A percentile compares a stretch with the other conserved stretches of the same genome.
Evolutionary conservation across 2,329 filamentous ascomycete genomes (phyloP).

Genomic region (Pseudocercospora fijiensis): DNA sequence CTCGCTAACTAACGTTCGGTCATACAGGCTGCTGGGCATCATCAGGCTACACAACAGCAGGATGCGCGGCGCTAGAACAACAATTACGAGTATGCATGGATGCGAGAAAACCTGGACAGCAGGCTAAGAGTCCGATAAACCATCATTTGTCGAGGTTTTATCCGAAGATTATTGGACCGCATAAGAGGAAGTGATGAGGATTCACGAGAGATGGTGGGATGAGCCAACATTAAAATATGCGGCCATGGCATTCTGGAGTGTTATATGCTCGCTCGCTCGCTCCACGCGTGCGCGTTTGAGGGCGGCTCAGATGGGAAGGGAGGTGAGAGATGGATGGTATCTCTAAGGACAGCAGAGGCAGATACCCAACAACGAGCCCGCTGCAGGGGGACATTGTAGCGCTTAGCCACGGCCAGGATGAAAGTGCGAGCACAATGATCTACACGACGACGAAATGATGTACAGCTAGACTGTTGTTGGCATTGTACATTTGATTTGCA

Average conservation of each 20-base stretch:
- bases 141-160: slow-evolving; percentile 81
- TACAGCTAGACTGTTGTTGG: neutral
- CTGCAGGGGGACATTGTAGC: neutral
- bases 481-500: neutral
- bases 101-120: slow-evolving; percentile 40
- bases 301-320: neutral
- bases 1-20: neutral
- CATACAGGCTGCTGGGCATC: slow-evolving; percentile 91
- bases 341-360: neutral
- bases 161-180: slow-evolving; percentile 67
- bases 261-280: neutral
- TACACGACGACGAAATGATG: neutral
- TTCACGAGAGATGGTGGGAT: neutral
- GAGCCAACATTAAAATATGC: neutral
- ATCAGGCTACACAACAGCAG: slow-evolving; percentile 65
- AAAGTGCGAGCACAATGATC: neutral
- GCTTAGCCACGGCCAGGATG: neutral
- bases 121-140: slow-evolving; percentile 79
- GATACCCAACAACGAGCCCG: neutral
- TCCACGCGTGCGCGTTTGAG: neutral
- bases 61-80: slow-evolving; percentile 60
- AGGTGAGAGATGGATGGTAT: neutral
- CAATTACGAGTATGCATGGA: slow-evolving; percentile 75
- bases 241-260: neutral
- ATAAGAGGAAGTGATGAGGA: slow-evolving; percentile 60